These are phyloP conservation scores for Agaricus blazei DNA, from an alignment of 768 basidiomycete species.

Conservation along the genomic window DNA sequence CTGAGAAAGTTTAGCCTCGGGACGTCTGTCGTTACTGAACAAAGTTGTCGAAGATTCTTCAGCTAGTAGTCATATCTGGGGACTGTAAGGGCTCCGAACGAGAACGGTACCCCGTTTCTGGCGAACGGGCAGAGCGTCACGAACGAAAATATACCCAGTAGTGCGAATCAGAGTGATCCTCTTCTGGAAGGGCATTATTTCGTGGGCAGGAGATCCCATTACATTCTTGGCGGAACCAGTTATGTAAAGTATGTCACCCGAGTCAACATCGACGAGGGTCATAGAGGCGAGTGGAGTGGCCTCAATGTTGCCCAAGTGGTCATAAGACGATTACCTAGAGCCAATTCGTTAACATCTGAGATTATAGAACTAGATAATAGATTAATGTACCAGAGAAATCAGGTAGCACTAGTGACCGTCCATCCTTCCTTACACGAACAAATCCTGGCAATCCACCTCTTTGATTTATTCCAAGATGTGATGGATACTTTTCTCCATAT, in stretches of 20 bases:
- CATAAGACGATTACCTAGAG: conserved; percentile 54
- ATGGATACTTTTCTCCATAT: conserved; percentile 39
- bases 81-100: conserved; percentile 48
- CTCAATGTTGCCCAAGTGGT: conserved; percentile 62
- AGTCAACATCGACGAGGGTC: conserved; percentile 47
- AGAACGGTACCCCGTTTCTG: conserved; percentile 17
- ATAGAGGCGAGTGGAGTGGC: conserved; percentile 50
- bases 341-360: background rate
- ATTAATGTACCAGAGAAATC: conserved; percentile 48
- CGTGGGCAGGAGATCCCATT: conserved; percentile 40
- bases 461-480: conserved; percentile 60
- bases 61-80: conserved; percentile 46
- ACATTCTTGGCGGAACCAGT: conserved; percentile 52
- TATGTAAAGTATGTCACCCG: conserved; percentile 56
- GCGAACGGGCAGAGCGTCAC: conserved; percentile 49
- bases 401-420: conserved; percentile 50
- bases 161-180: conserved; percentile 42
- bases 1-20: conserved; percentile 29
- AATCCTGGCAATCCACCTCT: conserved; percentile 60
- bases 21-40: conserved; percentile 22
- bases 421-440: conserved; percentile 52
- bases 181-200: conserved; percentile 52
- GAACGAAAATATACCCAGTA: conserved; percentile 50
- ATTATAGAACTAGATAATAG: background rate
- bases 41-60: conserved; percentile 31